A percentile compares a stretch with the other conserved stretches of the same genome.
phyloP scores from a whole-genome alignment of 495 filamentous ascomycete genomes.

The Cenococcum geophilum region DNA sequence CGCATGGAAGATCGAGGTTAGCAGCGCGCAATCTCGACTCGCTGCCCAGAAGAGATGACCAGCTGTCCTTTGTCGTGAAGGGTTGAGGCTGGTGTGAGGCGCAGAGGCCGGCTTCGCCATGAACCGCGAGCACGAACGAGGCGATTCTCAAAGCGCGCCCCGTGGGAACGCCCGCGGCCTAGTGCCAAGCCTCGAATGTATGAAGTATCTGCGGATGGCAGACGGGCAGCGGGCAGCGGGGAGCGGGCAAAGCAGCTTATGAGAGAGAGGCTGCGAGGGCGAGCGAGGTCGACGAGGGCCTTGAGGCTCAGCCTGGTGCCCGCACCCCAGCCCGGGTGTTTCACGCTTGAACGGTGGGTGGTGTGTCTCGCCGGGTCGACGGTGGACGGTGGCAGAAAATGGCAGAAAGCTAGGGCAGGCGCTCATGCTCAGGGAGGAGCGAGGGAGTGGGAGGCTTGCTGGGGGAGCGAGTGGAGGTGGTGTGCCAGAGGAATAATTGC shows the following conservation, averaged over 20 bases:
- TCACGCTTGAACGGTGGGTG: too few species aligned
- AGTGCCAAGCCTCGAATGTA: background rate
- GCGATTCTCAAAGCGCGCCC: background rate
- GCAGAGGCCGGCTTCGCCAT: background rate
- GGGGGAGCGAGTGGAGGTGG: background rate
- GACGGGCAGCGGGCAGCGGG: background rate
- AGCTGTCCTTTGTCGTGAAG: background rate
- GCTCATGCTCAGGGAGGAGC: background rate
- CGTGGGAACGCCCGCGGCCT: background rate
- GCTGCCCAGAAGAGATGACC: too few species aligned
- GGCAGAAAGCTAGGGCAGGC: background rate
- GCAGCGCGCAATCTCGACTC: background rate
- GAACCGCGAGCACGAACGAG: background rate
- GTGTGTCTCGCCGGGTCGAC: too few species aligned
- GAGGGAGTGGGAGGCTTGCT: background rate
- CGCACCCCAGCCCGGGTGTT: too few species aligned
- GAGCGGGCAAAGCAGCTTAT: too few species aligned
- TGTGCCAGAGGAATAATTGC: background rate
- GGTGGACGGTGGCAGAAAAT: too few species aligned
- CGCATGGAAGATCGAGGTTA: background rate
- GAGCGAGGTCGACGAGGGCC: too few species aligned
- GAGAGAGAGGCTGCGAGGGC: too few species aligned
- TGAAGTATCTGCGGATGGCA: background rate
- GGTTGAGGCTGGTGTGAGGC: background rate
- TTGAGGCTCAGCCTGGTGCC: too few species aligned